phyloP scores from a whole-genome alignment of 176 grass and related monocot genomes.

The Ensete glaucum region DNA sequence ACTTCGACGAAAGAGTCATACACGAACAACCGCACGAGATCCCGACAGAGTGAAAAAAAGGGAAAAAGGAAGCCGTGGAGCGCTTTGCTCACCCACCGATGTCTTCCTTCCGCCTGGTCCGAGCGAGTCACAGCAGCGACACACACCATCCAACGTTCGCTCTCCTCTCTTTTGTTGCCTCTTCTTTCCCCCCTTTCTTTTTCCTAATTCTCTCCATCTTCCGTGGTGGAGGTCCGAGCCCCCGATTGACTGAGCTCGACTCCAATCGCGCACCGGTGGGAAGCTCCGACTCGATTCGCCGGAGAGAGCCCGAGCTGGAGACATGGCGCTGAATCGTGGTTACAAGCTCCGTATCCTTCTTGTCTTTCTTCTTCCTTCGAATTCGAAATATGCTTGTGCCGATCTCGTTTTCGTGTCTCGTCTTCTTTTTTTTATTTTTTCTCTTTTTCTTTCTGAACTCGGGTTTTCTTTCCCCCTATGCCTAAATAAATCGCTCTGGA shows the following conservation, averaged over 20 bases:
- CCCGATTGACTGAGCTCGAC: background rate
- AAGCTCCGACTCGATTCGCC: background rate
- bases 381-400: background rate
- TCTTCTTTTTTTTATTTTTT: background rate
- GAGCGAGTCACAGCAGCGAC: background rate
- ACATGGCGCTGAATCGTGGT: constrained; percentile 58
- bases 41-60: background rate
- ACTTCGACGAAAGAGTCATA: background rate
- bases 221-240: background rate
- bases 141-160: background rate
- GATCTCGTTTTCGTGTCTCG: background rate
- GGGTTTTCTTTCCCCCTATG: background rate
- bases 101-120: background rate
- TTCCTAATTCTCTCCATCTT: background rate
- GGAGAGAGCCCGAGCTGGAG: background rate
- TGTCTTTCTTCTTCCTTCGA: background rate
- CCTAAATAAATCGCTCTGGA: background rate
- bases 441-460: background rate
- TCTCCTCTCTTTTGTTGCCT: background rate
- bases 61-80: background rate
- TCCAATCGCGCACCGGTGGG: background rate
- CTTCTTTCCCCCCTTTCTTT: background rate
- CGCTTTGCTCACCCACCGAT: background rate
- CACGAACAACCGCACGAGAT: background rate
- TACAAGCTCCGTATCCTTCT: constrained; percentile 96